A percentile compares a stretch with the other conserved stretches of the same genome.
Evolutionary conservation across 805 yeast species (phyloP).

Genomic region (Saccharomycopsis fibuligera): DNA sequence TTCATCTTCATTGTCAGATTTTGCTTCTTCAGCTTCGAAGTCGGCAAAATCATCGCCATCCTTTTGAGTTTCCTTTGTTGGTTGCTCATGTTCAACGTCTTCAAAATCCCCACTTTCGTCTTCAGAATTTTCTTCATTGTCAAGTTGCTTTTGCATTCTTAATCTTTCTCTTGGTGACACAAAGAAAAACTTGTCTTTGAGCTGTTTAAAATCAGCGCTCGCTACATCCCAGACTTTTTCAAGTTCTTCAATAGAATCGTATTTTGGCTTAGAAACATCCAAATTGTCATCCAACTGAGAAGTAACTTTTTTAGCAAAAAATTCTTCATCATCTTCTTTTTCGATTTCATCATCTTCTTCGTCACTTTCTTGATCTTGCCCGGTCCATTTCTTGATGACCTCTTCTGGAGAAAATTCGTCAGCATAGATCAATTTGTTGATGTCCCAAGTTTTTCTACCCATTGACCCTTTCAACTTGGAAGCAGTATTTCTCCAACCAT

Average conservation of each 20-base stretch:
- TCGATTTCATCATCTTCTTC: constrained; percentile 14
- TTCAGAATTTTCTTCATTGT: constrained; percentile 21
- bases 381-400: constrained; percentile 35
- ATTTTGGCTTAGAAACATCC: constrained; percentile 12
- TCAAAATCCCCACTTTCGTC: constrained; percentile 26
- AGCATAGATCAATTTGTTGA: constrained; percentile 74
- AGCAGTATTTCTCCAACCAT: constrained; percentile 39
- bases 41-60: constrained; percentile 45
- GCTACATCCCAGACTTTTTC: constrained; percentile 17
- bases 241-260: constrained; percentile 10
- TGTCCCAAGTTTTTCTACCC: constrained; percentile 61
- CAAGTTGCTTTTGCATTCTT: constrained; percentile 20
- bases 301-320: constrained; percentile 18
- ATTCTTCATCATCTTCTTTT: constrained; percentile 18
- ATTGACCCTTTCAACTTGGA: constrained; percentile 48
- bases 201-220: constrained; percentile 27
- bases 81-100: constrained; percentile 28
- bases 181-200: constrained; percentile 23
- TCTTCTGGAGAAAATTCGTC: constrained; percentile 70
- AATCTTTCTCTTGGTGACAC: constrained; percentile 23
- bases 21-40: constrained; percentile 45
- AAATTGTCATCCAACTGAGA: constrained; percentile 3
- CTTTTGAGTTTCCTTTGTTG: constrained; percentile 32
- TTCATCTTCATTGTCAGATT: constrained; percentile 36
- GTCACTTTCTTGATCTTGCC: constrained; percentile 18